A percentile compares a stretch with the other conserved stretches of the same genome.
Evolutionary conservation across 2,329 filamentous ascomycete genomes (phyloP).

Genomic region (Diaporthe helianthi): DNA sequence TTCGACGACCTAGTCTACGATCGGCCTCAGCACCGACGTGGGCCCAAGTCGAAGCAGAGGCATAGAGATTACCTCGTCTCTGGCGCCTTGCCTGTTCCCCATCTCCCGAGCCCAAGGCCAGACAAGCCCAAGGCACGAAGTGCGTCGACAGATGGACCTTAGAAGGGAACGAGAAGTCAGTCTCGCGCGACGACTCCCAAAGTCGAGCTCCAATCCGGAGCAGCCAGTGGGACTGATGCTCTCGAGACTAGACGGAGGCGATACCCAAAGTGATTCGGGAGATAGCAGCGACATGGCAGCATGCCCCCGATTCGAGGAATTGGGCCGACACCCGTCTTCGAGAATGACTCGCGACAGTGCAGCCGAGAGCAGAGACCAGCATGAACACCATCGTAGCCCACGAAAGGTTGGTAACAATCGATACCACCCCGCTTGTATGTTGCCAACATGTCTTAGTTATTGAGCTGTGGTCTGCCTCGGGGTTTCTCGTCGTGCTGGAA

Average conservation of each 20-base stretch:
- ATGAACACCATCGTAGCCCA: neutral
- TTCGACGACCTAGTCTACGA: constrained; percentile 31
- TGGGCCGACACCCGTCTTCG: neutral
- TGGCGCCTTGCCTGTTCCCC: constrained; percentile 23
- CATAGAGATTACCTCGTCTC: neutral
- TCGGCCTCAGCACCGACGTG: neutral
- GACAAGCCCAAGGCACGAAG: neutral
- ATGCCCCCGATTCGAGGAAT: neutral
- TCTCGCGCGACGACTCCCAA: neutral
- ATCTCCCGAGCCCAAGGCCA: neutral
- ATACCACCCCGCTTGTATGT: neutral
- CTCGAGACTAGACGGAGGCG: constrained; percentile 14
- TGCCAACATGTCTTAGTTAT: constrained; percentile 8
- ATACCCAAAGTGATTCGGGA: neutral
- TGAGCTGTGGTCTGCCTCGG: constrained; percentile 13
- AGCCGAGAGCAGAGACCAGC: neutral
- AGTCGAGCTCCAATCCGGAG: neutral
- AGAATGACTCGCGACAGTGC: neutral
- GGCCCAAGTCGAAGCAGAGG: neutral
- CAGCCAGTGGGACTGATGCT: constrained; percentile 4
- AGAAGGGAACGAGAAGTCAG: neutral
- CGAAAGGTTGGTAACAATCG: constrained; percentile 22
- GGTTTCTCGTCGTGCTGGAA: constrained; percentile 30
- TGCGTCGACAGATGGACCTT: neutral
- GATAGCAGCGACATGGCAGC: neutral